phyloP scores from a whole-genome alignment of 352 stramenopile species.

The Globisporangium solare region DNA sequence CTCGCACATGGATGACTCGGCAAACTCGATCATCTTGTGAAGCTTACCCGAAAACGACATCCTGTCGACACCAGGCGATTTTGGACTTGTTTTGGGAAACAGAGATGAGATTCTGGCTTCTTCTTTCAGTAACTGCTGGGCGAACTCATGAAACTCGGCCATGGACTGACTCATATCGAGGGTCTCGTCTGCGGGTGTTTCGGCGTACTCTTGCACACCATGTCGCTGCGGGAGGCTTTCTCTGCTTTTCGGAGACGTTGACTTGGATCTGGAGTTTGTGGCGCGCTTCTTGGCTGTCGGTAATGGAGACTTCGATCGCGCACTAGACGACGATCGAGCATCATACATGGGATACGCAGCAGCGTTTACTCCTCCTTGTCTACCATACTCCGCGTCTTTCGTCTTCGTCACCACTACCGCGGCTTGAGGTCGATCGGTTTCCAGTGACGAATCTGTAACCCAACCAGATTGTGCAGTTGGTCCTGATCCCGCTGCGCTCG shows the following conservation, averaged over 20 bases:
- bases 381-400: conserved; percentile 10
- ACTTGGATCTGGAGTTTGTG: not conserved
- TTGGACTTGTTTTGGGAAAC: conserved; percentile 34
- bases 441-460: not conserved
- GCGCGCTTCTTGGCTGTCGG: not conserved
- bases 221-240: not conserved
- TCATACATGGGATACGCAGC: not conserved
- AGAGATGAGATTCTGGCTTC: conserved; percentile 48
- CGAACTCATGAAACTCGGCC: conserved; percentile 53
- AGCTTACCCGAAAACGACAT: conserved; percentile 76
- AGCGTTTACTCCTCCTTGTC: conserved; percentile 5
- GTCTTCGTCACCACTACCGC: conserved; percentile 37
- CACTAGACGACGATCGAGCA: not conserved
- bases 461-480: not conserved
- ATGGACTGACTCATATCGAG: conserved; percentile 28
- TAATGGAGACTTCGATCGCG: conserved; percentile 1
- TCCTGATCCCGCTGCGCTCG: conserved; percentile 6
- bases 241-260: not conserved
- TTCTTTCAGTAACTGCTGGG: conserved; percentile 51
- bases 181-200: not conserved
- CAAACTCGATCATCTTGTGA: conserved; percentile 80
- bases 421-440: conserved; percentile 23
- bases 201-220: not conserved
- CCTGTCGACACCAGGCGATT: conserved; percentile 45
- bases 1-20: conserved; percentile 63